Conservation (phyloP, 441 rosid genomes). For the Dalechampia spathulata region DNA sequence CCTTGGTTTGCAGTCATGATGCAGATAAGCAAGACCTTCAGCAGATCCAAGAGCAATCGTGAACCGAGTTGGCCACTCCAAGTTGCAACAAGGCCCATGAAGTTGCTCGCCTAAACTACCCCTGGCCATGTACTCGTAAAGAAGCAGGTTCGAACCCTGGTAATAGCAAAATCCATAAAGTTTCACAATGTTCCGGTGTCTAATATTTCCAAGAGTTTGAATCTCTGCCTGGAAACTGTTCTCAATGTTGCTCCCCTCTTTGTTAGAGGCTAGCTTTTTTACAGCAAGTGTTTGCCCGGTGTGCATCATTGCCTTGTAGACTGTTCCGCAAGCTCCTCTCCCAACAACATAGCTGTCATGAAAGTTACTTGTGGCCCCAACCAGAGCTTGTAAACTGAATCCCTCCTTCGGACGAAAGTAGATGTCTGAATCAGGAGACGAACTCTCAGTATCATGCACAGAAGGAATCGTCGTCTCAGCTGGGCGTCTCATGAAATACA, state of each 20-base stretch:
- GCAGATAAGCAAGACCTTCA: conserved; percentile 95
- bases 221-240: conserved; percentile 92
- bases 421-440: conserved; percentile 51
- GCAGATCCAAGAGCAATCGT: conserved; percentile 89
- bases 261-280: conserved; percentile 65
- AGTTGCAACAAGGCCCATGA: conserved; percentile 49
- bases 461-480: conserved; percentile 39
- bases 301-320: conserved; percentile 75
- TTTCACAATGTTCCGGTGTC: conserved; percentile 94
- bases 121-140: conserved; percentile 80
- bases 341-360: conserved; percentile 73
- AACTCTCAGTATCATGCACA: conserved; percentile 39
- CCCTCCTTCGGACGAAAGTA: conserved; percentile 84
- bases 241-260: conserved; percentile 75
- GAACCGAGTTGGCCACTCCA: conserved; percentile 89
- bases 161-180: conserved; percentile 85
- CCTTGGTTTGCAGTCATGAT: conserved; percentile 93
- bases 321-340: conserved; percentile 90
- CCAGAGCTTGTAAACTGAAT: conserved; percentile 65
- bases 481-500: conserved; percentile 60
- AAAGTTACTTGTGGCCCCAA: conserved; percentile 72
- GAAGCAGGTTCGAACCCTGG: conserved; percentile 71
- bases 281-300: conserved; percentile 75
- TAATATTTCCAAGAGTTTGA: conserved; percentile 78
- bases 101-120: conserved; percentile 92